Evolutionary conservation across 371 early-diverging fungal species (phyloP), one percentile per base, ranked within the genome.

Genomic region (Mucor irregularis): DNA sequence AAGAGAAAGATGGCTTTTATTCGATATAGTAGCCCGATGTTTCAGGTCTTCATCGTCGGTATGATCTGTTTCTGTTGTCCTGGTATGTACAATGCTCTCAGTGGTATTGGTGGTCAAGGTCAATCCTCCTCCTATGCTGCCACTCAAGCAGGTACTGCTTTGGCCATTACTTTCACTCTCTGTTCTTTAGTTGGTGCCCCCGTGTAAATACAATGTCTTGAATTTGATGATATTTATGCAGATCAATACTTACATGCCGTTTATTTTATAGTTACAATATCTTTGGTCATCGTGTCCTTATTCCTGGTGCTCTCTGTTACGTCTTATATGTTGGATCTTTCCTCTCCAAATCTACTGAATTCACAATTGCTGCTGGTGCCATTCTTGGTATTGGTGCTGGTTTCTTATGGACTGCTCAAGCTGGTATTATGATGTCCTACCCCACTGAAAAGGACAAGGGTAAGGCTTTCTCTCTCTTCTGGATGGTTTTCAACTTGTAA

Each of bases 361-460:
- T 85, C 40, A 69, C 76, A 1, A 64, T 82, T 53, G 43, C 71
- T 17, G 51, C 83, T 31, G 83, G 85, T 57, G 83, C 78, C 39
- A 45, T 82, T 45, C 70, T 87, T 42, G 88, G 88, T 72, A 49
- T 79, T 28, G 75, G 83, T 63, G 61, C 62, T 34, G 61, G 66
- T 54, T 61, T n/a, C n/a, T n/a, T n/a, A n/a, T n/a, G n/a, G n/a
- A n/a, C n/a, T n/a, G n/a, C n/a, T n/a, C n/a, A n/a, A 65, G 90
- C 89, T 35, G 82, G 87, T 71, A 85, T 91, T 57, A 86, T 89
- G 82, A 78, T 88, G 66, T 83, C 89, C 34, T 90, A 91, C 63
- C 90, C 92, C 5, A 71, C 69, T 17, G 90, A 90, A 53, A 63
- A 79, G 17, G 82, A 84, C 25, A 89, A 89, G 70, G 90, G 89